Evolutionary conservation across 371 early-diverging fungal genomes (phyloP).

Genomic region (Mortierella sp.): DNA sequence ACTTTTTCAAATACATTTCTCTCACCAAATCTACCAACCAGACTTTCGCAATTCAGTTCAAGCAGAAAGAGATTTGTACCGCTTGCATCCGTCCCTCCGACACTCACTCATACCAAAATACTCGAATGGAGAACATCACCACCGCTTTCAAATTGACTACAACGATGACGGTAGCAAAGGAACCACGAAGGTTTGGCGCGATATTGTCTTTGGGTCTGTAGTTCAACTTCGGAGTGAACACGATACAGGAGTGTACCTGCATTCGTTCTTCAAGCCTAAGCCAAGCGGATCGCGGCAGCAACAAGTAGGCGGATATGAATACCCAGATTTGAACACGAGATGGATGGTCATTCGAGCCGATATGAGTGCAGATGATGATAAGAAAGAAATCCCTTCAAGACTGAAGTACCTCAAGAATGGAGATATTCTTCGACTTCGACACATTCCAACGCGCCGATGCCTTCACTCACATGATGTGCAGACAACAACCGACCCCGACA

Average conservation of each 20-base stretch:
- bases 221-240: conserved; percentile 1
- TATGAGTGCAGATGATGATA: neutral
- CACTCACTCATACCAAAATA: neutral
- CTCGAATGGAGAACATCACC: conserved; percentile 5
- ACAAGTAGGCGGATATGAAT: conserved; percentile 21
- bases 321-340: conserved; percentile 36
- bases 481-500: neutral
- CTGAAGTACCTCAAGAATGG: conserved; percentile 23
- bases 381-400: conserved; percentile 30
- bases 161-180: neutral
- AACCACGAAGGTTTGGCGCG: neutral
- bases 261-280: neutral
- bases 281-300: conserved; percentile 14
- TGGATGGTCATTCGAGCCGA: conserved; percentile 32
- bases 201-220: conserved; percentile 3
- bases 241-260: neutral
- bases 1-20: neutral
- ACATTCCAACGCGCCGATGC: conserved; percentile 28
- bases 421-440: conserved; percentile 23
- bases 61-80: neutral
- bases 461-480: conserved; percentile 28
- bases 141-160: neutral
- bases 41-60: neutral
- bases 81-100: neutral
- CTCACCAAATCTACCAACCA: neutral